Conservation (phyloP, 805 yeast genomes). For the Metschnikowia henanensis region DNA sequence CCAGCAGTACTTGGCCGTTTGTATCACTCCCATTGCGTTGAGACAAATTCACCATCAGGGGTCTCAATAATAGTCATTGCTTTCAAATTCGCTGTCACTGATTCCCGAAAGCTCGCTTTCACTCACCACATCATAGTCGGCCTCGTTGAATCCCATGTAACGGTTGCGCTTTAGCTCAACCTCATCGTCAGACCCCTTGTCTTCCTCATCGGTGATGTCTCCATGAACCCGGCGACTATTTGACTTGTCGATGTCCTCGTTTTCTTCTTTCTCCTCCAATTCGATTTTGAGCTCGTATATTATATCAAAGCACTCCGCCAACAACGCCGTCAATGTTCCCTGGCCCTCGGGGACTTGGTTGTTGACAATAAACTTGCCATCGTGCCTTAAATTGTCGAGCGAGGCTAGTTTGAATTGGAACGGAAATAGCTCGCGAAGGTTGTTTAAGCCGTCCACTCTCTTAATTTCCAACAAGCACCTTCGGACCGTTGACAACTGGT, state of each 20-base stretch:
- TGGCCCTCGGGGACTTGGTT: constrained; percentile 97
- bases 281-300: constrained; percentile 88
- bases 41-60: too few relatives aligned
- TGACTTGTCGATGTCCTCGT: constrained; percentile 14
- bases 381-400: constrained; percentile 80
- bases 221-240: constrained; percentile 9
- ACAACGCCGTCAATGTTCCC: constrained; percentile 86
- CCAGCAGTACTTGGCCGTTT: too few relatives aligned
- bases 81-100: constrained; percentile 37
- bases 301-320: constrained; percentile 94
- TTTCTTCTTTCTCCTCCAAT: constrained; percentile 60
- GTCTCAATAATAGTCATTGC: constrained; percentile 41
- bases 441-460: constrained; percentile 88
- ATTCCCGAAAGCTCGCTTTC: constrained; percentile 30
- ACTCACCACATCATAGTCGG: constrained; percentile 43
- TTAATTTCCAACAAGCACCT: constrained; percentile 87
- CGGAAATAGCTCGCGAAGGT: constrained; percentile 89
- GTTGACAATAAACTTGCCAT: constrained; percentile 89
- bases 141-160: constrained; percentile 44
- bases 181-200: constrained; percentile 41
- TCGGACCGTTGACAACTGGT: constrained; percentile 89
- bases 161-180: constrained; percentile 45
- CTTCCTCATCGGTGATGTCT: constrained; percentile 21
- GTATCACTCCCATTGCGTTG: too few relatives aligned
- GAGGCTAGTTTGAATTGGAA: constrained; percentile 93